Percentiles rank a stretch among this genome's conserved stretches.
phyloP scores from a whole-genome alignment of 495 filamentous ascomycete species.

The Penicillium soppii region DNA sequence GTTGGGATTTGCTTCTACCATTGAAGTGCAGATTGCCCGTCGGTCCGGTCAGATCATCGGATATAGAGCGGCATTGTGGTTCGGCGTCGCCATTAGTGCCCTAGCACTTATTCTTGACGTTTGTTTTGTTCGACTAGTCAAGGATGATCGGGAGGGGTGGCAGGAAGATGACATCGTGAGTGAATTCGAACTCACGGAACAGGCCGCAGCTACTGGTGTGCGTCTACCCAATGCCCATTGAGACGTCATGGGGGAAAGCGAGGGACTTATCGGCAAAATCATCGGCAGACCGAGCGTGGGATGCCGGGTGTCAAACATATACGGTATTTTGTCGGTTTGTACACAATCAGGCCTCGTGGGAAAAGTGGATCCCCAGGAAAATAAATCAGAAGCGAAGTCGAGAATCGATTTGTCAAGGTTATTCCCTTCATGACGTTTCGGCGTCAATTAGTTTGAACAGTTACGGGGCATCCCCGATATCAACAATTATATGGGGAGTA shows the following conservation, averaged over 20 bases:
- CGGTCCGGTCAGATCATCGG: constrained; percentile 24
- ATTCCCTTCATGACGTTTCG: neutral
- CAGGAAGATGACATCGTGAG: constrained; percentile 21
- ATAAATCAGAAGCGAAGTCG: neutral
- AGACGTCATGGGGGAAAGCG: neutral
- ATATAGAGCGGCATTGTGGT: constrained; percentile 43
- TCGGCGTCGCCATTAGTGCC: constrained; percentile 42
- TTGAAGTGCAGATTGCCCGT: constrained; percentile 36
- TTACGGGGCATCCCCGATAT: no score
- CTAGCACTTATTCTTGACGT: constrained; percentile 40
- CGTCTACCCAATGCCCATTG: neutral
- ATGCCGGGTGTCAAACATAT: neutral
- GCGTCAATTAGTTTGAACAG: neutral
- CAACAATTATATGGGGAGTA: neutral
- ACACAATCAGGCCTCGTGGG: neutral
- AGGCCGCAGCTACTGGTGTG: constrained; percentile 19
- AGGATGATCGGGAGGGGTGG: constrained; percentile 46
- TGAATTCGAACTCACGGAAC: constrained; percentile 17
- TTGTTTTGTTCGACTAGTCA: constrained; percentile 37
- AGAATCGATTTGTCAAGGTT: constrained; percentile 5
- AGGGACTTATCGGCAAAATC: neutral
- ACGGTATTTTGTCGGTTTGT: neutral
- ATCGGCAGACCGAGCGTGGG: constrained; percentile 4
- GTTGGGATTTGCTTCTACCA: constrained; percentile 50
- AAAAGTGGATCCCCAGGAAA: neutral